These are phyloP conservation scores for Colletotrichum navitas DNA, from an alignment of 2,329 filamentous ascomycete species.

Conservation along the genomic window DNA sequence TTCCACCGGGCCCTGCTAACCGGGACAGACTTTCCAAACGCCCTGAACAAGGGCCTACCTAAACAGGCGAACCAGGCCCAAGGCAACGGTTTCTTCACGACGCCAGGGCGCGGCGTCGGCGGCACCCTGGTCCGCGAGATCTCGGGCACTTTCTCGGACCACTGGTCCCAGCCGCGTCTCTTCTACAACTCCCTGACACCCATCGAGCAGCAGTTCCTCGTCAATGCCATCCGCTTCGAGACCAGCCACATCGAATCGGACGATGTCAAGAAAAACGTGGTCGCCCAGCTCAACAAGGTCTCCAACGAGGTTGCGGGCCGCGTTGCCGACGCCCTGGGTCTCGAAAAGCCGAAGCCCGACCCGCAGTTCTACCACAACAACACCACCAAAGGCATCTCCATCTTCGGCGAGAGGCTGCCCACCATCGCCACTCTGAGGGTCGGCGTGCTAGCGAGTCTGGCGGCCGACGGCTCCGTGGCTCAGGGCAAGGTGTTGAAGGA, in stretches of 20 bases:
- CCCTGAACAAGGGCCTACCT: slow-evolving; percentile 72
- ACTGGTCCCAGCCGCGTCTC: slow-evolving; percentile 78
- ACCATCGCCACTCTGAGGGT: slow-evolving; percentile 74
- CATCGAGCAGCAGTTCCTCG: slow-evolving; percentile 76
- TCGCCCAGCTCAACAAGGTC: slow-evolving; percentile 77
- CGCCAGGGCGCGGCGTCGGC: slow-evolving; percentile 65
- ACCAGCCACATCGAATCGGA: slow-evolving; percentile 68
- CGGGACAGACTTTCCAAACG: slow-evolving; percentile 71
- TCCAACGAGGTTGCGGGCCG: slow-evolving; percentile 75
- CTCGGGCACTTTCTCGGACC: slow-evolving; percentile 76
- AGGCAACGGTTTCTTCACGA: slow-evolving; percentile 78
- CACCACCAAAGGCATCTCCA: slow-evolving; percentile 70
- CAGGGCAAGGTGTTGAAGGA: slow-evolving; percentile 64
- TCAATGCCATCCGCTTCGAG: slow-evolving; percentile 82
- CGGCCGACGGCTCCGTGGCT: slow-evolving; percentile 57
- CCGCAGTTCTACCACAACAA: slow-evolving; percentile 77
- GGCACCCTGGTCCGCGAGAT: slow-evolving; percentile 69
- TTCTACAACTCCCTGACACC: slow-evolving; percentile 79
- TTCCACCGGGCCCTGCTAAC: slow-evolving; percentile 3
- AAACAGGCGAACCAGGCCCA: slow-evolving; percentile 73
- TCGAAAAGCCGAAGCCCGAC: slow-evolving; percentile 70
- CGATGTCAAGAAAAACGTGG: slow-evolving; percentile 73
- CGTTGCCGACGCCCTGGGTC: slow-evolving; percentile 72
- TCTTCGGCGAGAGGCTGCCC: slow-evolving; percentile 69
- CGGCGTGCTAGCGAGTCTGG: slow-evolving; percentile 68